Evolutionary conservation across 1,284 basidiomycete genomes (phyloP).

Genomic region (Irpex lacteus): DNA sequence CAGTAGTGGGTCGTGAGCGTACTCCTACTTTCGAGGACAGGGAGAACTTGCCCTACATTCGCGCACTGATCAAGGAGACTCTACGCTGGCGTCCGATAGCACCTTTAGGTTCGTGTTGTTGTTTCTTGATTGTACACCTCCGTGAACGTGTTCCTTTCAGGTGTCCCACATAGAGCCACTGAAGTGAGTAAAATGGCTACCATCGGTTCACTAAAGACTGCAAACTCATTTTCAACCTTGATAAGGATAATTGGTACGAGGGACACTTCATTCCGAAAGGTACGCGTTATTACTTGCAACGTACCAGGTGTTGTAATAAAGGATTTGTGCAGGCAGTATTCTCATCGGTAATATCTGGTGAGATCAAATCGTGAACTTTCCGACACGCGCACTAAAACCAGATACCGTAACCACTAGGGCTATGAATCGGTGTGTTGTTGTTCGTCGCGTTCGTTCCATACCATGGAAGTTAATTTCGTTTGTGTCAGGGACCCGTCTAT

Average conservation of each 20-base stretch:
- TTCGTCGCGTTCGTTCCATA: neutral
- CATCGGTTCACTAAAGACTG: neutral
- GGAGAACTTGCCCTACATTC: conserved; percentile 1
- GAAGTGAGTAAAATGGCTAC: neutral
- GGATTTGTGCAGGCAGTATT: neutral
- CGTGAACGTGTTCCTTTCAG: neutral
- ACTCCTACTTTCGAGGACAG: conserved; percentile 2
- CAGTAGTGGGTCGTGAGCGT: conserved; percentile 1
- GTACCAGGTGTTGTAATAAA: neutral
- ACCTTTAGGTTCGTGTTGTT: neutral
- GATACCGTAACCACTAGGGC: neutral
- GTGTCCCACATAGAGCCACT: neutral
- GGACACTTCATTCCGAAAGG: neutral
- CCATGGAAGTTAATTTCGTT: neutral
- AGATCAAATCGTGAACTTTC: neutral
- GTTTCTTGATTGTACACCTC: neutral
- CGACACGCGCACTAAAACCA: neutral
- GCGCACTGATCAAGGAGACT: conserved; percentile 4
- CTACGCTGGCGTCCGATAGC: neutral
- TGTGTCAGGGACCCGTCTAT: neutral
- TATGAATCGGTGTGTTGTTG: neutral
- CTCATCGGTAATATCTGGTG: neutral
- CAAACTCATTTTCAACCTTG: neutral
- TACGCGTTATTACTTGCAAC: neutral
- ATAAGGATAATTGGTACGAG: neutral